Evolutionary conservation across 169 alveolate species (phyloP).

Genomic region (Amoebophrya sp.): DNA sequence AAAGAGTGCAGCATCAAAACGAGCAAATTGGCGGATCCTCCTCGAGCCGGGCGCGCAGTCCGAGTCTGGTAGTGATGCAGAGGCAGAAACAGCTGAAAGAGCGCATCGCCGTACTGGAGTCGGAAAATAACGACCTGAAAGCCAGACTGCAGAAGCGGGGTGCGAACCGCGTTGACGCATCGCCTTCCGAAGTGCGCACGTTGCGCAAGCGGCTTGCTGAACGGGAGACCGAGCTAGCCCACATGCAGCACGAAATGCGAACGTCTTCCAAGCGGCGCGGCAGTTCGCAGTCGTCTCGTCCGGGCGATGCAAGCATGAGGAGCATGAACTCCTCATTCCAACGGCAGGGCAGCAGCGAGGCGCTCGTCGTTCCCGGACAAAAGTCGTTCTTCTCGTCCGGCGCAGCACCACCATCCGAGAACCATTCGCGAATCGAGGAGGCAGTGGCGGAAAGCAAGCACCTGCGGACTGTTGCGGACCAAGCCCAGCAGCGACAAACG

Average conservation of each 20-base stretch:
- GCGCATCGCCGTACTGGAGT: background rate
- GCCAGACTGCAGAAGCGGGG: background rate
- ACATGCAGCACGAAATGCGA: background rate
- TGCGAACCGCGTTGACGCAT: too few species aligned
- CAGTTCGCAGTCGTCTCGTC: background rate
- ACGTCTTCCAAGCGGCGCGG: background rate
- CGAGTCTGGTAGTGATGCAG: background rate
- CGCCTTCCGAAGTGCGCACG: background rate
- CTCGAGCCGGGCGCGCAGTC: background rate
- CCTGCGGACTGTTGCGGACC: too few species aligned
- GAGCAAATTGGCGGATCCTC: background rate
- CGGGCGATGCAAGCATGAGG: background rate
- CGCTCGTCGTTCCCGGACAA: too few species aligned
- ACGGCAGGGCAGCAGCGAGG: background rate
- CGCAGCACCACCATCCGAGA: too few species aligned
- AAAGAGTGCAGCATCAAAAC: too few species aligned
- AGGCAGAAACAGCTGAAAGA: background rate
- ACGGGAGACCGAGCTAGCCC: background rate
- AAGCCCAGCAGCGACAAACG: too few species aligned
- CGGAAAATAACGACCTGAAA: background rate
- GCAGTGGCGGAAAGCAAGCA: too few species aligned
- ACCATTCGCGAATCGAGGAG: too few species aligned
- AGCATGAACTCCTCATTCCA: background rate
- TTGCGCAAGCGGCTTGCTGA: background rate
- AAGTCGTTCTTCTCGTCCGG: too few species aligned